Evolutionary conservation across 2,329 filamentous ascomycete genomes (phyloP).

Genomic region (Fusarium acutatum): DNA sequence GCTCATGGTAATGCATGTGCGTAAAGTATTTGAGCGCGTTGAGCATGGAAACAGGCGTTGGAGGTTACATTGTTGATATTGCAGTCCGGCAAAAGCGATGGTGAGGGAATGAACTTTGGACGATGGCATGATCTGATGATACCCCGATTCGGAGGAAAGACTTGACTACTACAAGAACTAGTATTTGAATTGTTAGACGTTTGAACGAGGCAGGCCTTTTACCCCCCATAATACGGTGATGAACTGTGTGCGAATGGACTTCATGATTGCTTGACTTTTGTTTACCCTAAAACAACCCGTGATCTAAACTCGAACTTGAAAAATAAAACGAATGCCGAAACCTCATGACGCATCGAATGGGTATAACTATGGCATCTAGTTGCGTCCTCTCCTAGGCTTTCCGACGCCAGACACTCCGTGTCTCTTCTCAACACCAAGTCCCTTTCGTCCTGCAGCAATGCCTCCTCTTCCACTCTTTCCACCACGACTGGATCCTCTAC

Average conservation of each 20-base stretch:
- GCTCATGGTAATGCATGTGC: background rate
- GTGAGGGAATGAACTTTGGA: conserved; percentile 14
- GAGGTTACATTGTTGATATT: conserved; percentile 15
- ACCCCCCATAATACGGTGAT: background rate
- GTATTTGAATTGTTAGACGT: background rate
- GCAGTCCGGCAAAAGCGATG: conserved; percentile 2
- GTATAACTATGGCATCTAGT: conserved; percentile 43
- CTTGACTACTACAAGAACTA: conserved; percentile 3
- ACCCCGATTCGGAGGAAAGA: conserved; percentile 31
- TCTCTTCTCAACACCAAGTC: conserved; percentile 61
- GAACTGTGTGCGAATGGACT: background rate
- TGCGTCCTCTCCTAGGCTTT: conserved; percentile 51
- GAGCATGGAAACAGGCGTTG: conserved; percentile 20
- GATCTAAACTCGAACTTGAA: conserved; percentile 32
- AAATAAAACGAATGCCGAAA: conserved; percentile 35
- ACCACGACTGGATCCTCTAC: conserved; percentile 45
- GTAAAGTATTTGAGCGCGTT: background rate
- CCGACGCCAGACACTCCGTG: conserved; percentile 54
- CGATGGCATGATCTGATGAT: conserved; percentile 34
- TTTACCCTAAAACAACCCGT: conserved; percentile 23
- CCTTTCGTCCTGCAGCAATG: conserved; percentile 56
- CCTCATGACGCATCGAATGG: conserved; percentile 39
- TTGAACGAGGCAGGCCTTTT: background rate
- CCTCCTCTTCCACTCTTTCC: conserved; percentile 57
- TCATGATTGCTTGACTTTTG: conserved; percentile 27